Percentiles rank a stretch among this genome's conserved stretches.
Conservation (phyloP, 768 basidiomycete species). For the Postia placenta region DNA sequence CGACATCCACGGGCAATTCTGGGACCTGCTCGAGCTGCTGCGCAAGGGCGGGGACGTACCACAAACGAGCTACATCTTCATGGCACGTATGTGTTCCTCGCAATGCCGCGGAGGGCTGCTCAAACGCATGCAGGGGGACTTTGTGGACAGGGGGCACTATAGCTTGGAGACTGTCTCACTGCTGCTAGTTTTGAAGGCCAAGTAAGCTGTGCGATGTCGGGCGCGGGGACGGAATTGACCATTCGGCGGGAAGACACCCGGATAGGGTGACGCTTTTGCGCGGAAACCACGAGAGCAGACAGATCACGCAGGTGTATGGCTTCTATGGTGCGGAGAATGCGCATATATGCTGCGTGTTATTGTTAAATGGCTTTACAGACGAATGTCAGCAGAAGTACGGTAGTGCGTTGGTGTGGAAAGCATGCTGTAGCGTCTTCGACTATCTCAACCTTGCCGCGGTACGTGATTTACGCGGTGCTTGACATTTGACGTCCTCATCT, state of each 20-base stretch:
- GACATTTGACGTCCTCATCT: background rate
- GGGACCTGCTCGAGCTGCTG: conserved; percentile 89
- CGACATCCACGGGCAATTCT: conserved; percentile 97
- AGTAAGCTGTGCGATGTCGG: conserved; percentile 35
- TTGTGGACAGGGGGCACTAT: conserved; percentile 96
- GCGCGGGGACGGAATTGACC: background rate
- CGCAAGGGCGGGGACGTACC: conserved; percentile 82
- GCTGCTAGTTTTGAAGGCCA: conserved; percentile 82
- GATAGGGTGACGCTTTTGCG: conserved; percentile 87
- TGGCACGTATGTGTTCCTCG: conserved; percentile 60
- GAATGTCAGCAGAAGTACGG: conserved; percentile 99
- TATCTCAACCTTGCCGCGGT: conserved; percentile 93
- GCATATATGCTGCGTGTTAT: too few relatives aligned
- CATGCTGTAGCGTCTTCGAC: conserved; percentile 95
- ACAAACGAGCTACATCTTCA: conserved; percentile 91
- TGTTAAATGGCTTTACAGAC: too few relatives aligned
- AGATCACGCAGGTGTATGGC: conserved; percentile 98
- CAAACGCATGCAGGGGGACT: conserved; percentile 67
- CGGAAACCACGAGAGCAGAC: conserved; percentile 95
- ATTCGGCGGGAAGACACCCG: conserved; percentile 58
- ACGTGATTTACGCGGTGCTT: conserved; percentile 20
- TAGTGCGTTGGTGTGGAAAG: conserved; percentile 92
- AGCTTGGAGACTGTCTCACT: conserved; percentile 93
- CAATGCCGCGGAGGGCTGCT: conserved; percentile 11
- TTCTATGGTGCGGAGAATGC: conserved; percentile 73